Base-by-base conservation (phyloP, 352 stramenopile species). In the Lagenidium sp. region DNA sequence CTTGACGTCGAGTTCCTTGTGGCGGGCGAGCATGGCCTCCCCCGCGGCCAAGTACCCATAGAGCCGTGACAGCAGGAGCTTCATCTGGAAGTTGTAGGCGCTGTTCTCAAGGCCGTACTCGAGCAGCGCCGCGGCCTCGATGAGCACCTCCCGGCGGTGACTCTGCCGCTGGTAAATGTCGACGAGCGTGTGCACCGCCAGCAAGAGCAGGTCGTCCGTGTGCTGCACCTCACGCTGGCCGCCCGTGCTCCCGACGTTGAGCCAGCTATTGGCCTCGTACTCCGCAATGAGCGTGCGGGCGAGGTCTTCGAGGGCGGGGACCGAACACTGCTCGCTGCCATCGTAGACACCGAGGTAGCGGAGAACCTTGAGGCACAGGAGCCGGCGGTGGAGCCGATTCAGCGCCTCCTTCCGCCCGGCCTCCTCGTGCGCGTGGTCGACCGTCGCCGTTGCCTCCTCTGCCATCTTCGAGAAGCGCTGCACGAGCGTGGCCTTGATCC, bases 41-140 rank as follows among this genome's bases (percentile, higher is more conserved):
- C 65, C 65, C 8, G 76, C 74, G n/a, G 67, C 77, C 16, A 94
- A 41, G 30, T 83, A 85, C 7, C 56, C 72, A 50, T 94, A 94
- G 21, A 94, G 57, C 18, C 73, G 81, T 20, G 65, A 82, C 24
- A 94, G 58, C 10, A 91, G 52, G n/a, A 94, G 61, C 60, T 91
- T 91, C 78, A 94, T 91, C 61, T 94, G 81, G 53, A 94, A 94
- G 47, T 94, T 94, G 69, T 90, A 94, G 22, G 72, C 63, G 41
- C 81, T 94, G 37, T 82, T 76, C 24, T 67, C 65, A n/a, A 94
- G 42, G 0, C 74, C 81, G 31, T 77, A 81, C 52, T 94, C 81
- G 0, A 94, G 53, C 34, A 88, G 49, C 24, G 58, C 58, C 23
- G 73, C 76, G 0, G 72, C 64, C 12, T 75, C 63, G 19, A 85